Evolutionary conservation across 305 asterid species (phyloP).

Genomic region (Withania somnifera): DNA sequence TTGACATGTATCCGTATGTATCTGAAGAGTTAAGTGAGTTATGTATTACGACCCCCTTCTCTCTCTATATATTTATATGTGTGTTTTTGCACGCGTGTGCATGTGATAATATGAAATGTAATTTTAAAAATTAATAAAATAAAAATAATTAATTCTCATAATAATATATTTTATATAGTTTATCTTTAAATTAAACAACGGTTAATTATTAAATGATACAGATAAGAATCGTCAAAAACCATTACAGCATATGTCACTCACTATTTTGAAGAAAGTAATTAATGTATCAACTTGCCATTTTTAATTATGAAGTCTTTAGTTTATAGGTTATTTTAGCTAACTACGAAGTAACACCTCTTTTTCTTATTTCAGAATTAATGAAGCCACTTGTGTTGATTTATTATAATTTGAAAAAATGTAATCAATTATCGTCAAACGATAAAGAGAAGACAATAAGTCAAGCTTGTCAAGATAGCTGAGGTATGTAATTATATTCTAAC

Average conservation of each 20-base stretch:
- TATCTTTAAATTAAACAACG: too few relatives aligned
- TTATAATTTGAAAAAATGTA: neutral
- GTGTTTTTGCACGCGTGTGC: too few relatives aligned
- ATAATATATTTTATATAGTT: too few relatives aligned
- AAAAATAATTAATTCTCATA: too few relatives aligned
- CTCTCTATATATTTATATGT: too few relatives aligned
- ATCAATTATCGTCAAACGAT: neutral
- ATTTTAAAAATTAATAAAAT: too few relatives aligned
- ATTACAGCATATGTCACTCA: neutral
- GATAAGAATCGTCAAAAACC: neutral
- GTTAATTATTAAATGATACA: neutral
- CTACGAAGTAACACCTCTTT: neutral
- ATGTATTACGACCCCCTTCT: too few relatives aligned
- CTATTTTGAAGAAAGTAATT: neutral
- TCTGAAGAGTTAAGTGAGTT: too few relatives aligned
- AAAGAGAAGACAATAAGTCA: neutral
- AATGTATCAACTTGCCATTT: neutral
- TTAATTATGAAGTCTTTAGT: neutral
- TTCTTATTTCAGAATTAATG: neutral
- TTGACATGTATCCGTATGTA: too few relatives aligned
- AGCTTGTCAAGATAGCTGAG: neutral
- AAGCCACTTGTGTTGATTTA: neutral
- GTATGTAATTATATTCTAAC: neutral
- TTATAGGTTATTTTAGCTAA: neutral
- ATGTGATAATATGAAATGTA: too few relatives aligned